phyloP scores from a whole-genome alignment of 2,329 filamentous ascomycete genomes.

The Microsporum canis region DNA sequence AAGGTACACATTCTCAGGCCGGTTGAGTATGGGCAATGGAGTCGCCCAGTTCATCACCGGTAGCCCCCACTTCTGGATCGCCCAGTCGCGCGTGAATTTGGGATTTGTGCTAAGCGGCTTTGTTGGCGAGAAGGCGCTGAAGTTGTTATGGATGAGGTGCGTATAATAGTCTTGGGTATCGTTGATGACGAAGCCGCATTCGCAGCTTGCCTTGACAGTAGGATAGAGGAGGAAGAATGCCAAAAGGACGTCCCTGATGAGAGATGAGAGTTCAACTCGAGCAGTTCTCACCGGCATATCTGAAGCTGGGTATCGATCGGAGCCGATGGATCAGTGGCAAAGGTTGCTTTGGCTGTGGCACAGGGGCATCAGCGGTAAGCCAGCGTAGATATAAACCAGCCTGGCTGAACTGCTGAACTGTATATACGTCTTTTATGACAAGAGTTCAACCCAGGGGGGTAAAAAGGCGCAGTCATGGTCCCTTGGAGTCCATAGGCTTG shows the following conservation, averaged over 20 bases:
- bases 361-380: background rate
- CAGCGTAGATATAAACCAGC: too few relatives aligned
- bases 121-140: constrained; percentile 15
- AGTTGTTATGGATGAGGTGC: constrained; percentile 20
- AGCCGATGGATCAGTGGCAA: background rate
- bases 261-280: background rate
- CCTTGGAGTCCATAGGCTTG: background rate
- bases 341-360: background rate
- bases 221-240: background rate
- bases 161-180: constrained; percentile 19
- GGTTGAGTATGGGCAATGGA: constrained; percentile 18
- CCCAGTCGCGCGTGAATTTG: constrained; percentile 19
- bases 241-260: background rate
- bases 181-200: constrained; percentile 15
- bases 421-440: too few relatives aligned
- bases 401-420: too few relatives aligned
- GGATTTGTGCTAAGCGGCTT: constrained; percentile 15
- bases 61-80: constrained; percentile 20
- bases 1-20: constrained; percentile 19
- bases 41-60: constrained; percentile 16
- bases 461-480: too few relatives aligned
- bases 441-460: too few relatives aligned
- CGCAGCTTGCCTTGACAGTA: constrained; percentile 11
- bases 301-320: background rate
- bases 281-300: background rate